phyloP scores from a whole-genome alignment of 495 filamentous ascomycete genomes.

The Aspergillus cristatus region DNA sequence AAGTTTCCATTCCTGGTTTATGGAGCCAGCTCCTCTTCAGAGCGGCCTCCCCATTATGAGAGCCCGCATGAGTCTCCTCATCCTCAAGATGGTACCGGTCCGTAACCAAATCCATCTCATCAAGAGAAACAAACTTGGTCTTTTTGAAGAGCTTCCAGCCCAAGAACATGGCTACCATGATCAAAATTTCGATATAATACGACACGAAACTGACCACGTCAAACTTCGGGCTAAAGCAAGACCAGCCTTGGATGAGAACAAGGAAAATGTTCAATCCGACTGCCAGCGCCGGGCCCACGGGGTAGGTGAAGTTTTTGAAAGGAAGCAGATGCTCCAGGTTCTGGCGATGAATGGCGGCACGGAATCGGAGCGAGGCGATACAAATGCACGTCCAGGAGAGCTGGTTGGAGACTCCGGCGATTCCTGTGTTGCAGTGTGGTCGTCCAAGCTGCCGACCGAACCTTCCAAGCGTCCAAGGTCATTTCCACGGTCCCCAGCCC shows the following conservation, averaged over 20 bases:
- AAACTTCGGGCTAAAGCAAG: constrained; percentile 44
- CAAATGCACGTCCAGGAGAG: constrained; percentile 52
- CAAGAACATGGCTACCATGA: constrained; percentile 42
- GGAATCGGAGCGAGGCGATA: constrained; percentile 51
- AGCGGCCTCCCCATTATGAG: constrained; percentile 1
- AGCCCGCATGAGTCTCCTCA: background rate
- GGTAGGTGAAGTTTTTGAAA: constrained; percentile 55
- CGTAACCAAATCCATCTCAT: constrained; percentile 44
- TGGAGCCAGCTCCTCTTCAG: background rate
- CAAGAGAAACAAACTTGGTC: constrained; percentile 43
- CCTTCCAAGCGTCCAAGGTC: constrained; percentile 24
- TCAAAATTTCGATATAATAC: constrained; percentile 41
- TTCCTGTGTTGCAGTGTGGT: too few relatives aligned
- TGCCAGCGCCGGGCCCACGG: constrained; percentile 42
- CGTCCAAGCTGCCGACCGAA: too few relatives aligned
- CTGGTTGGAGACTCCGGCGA: constrained; percentile 57
- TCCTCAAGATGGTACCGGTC: constrained; percentile 35
- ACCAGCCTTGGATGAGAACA: constrained; percentile 53
- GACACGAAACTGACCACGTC: constrained; percentile 31
- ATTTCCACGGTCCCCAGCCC: constrained; percentile 30
- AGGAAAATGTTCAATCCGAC: constrained; percentile 44
- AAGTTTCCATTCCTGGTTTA: constrained; percentile 2
- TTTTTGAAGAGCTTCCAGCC: constrained; percentile 46
- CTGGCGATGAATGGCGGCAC: constrained; percentile 41
- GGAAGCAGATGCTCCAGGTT: constrained; percentile 48